Percentiles rank a stretch among this genome's conserved stretches.
phyloP scores from a whole-genome alignment of 2,329 filamentous ascomycete genomes.

The Penicillium sp. region DNA sequence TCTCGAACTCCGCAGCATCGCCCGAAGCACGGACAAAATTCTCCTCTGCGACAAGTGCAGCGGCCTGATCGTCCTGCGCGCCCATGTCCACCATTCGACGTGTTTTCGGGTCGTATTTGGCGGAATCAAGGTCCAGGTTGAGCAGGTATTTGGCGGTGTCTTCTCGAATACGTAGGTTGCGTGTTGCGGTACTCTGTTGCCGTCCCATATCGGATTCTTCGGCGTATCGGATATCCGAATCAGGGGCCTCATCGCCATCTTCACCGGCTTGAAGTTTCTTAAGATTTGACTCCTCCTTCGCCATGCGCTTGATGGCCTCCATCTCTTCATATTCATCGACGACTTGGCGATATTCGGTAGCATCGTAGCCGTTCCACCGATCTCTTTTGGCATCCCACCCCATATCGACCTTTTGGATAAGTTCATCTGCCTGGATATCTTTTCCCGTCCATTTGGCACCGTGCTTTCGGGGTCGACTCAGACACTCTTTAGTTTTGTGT shows the following conservation, averaged over 20 bases:
- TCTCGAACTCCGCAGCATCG: constrained; percentile 89
- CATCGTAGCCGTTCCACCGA: constrained; percentile 97
- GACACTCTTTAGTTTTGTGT: constrained; percentile 91
- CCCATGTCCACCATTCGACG: constrained; percentile 84
- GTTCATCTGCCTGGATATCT: constrained; percentile 90
- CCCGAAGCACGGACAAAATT: constrained; percentile 86
- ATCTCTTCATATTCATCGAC: constrained; percentile 85
- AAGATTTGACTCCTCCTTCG: constrained; percentile 50
- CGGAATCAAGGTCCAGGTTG: constrained; percentile 92
- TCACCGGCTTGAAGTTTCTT: constrained; percentile 52
- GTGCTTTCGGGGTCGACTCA: constrained; percentile 81
- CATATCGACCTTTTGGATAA: constrained; percentile 77
- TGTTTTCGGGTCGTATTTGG: constrained; percentile 97
- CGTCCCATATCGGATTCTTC: constrained; percentile 97
- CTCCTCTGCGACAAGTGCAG: constrained; percentile 83
- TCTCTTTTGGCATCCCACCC: constrained; percentile 98
- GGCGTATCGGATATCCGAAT: constrained; percentile 66
- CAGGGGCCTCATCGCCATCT: constrained; percentile 51
- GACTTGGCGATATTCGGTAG: constrained; percentile 79
- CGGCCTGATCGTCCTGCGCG: constrained; percentile 74
- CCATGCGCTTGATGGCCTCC: constrained; percentile 66
- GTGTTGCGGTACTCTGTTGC: constrained; percentile 84
- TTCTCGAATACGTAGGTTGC: constrained; percentile 87
- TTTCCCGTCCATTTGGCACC: constrained; percentile 90
- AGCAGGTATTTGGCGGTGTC: constrained; percentile 96